Evolutionary conservation across 2,329 filamentous ascomycete genomes (phyloP), one percentile per base, ranked within the genome.

Genomic region (Trichophyton benhamiae): DNA sequence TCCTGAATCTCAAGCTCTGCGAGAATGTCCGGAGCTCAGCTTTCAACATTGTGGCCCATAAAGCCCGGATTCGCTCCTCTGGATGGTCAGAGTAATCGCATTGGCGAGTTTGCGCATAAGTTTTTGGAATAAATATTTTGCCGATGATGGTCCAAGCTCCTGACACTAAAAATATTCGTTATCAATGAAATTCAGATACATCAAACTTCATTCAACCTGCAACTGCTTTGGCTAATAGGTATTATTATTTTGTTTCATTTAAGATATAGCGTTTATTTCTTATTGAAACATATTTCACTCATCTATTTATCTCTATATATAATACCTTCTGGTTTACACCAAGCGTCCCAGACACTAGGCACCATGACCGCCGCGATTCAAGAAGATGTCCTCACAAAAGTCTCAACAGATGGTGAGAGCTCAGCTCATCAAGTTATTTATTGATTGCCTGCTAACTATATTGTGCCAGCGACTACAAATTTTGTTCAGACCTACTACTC

Each of bases 401-500:
- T 76, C 57, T 77, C 75, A 5, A 76, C 74, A 13, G 74, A 77
- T 38, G 75, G 75, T 77, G 67, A 58, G 63, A 63, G 42, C 55
- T 9, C n/a, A 5, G 33, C 8, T 36, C 15, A 5, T 55, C 30
- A 8, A 9, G 27, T 30, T 20, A 7, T 7, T 11, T n/a, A 33
- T 25, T 27, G 17, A 36, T 49, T 41, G 17, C 52, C 8, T 46
- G 17, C 52, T 62, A 20, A 58, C 36, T 38, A 38, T 3, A 9
- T 42, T 52, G 22, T 38, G 59, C 30, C 66, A 88, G 89, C 86
- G 63, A 87, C 89, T 60, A 82, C 87, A 67, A 78, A 76, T 60
- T 92, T 95, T 68, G 80, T 87, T 66, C 83, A 86, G 64, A 79
- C 82, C 64, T 95, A 87, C 78, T 95, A 95, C 76, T 78, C 81